Evolutionary conservation across 768 basidiomycete species (phyloP), one percentile per base, ranked within the genome.

Genomic region (Leccinum broughii): DNA sequence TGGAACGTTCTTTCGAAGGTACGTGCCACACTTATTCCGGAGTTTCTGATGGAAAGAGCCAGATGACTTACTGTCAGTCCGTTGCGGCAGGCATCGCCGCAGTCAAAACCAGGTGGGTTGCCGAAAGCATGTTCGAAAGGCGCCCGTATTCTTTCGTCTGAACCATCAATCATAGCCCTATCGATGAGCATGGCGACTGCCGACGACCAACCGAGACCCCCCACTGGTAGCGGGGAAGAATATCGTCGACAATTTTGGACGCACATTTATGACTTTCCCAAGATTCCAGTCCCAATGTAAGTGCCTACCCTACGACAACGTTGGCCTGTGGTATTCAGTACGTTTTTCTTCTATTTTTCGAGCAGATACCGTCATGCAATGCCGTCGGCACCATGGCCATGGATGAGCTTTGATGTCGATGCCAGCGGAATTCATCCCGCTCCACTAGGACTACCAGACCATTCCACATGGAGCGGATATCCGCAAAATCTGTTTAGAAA

Each of bases 401-500:
- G 74, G 69, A 68, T 77, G 61, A 64, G 73, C 54, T 63, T 77
- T 34, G 65, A 68, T 54, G 49, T 35, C 14, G 71, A 68, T 60
- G 26, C 28, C 9, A 22, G 56, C 44, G 50, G 59, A 14, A 54
- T 54, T 15, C 39, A n/a, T 11, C 28, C 37, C 1, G 5, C 34
- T 24, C 35, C 50, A 41, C 30, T 20, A 3, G 54, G 32, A 14
- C 26, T 34, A 4, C 13, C 22, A 5, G 48, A 34, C 6, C 15
- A 39, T 15, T 20, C 37, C 10, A 32, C 46, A 30, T 80, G 80
- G 78, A n/a, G 58, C 6, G 62, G 63, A 55, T 86, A 85, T 63
- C 83, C 85, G 0, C 80, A 83, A 62, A 76, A 75, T 3, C 67
- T 79, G 1, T 86, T 81, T 64, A 75, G 76, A 9, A 86, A 85